Evolutionary conservation across 148 eudicot species (phyloP), one percentile per base, ranked within the genome.

Genomic region (Agrostemma githago): DNA sequence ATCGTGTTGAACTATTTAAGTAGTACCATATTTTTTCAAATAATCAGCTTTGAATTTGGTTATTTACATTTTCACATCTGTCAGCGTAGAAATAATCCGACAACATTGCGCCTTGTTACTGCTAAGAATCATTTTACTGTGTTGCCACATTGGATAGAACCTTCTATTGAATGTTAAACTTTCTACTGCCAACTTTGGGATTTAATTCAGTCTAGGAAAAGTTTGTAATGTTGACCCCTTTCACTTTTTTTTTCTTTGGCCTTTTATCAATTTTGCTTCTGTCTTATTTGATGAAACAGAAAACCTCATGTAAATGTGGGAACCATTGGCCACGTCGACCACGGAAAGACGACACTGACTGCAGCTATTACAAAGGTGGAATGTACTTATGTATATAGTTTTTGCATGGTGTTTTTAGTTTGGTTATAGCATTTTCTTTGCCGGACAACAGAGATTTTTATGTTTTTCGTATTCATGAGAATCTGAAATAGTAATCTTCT

Each of bases 251-350:
- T 9, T 6, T 40, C 3, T 42, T n/a, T n/a, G n/a, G 54, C 15
- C 40, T 19, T 74, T 51, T 51, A n/a, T 53, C 1, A 67, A n/a
- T 40, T 16, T 8, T 14, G 14, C 14, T 9, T 48, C 19, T 8
- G 67, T 12, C 20, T 37, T 17, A 57, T 65, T 40, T 81, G 39
- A 20, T 69, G 75, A 56, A 70, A 60, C 89, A 92, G 99, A 68
- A 95, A 95, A 71, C 97, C 97, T 76, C 96, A 92, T 79, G 96
- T 95, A 62, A 95, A 95, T 76, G 94, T 95, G 59, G 99, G 97
- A 82, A 90, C 96, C 59, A 90, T 95, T 77, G 97, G 99, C 48
- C 99, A 95, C 61, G 96, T 92, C 80, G 99, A 90, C 87, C 96
- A 95, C 72, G 99, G 99, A 48, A 95, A 95, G 85, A 92, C 97